phyloP scores from a whole-genome alignment of 192 early-diverging fungal genomes.

The Lobosporangium transversale region DNA sequence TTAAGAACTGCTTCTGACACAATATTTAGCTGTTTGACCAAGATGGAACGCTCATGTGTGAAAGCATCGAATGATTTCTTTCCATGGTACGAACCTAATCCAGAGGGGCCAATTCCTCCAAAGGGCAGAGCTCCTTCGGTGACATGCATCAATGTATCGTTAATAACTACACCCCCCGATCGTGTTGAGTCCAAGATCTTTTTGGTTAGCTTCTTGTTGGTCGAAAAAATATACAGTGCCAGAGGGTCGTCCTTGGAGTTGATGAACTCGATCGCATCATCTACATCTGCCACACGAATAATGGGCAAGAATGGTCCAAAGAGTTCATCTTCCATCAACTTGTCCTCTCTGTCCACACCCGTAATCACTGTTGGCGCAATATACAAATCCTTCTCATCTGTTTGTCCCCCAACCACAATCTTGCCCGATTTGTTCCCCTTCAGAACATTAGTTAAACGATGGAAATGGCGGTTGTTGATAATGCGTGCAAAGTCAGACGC shows the following conservation, averaged over 20 bases:
- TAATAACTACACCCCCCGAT: constrained; percentile 82
- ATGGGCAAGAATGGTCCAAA: constrained; percentile 94
- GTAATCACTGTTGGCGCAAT: constrained; percentile 86
- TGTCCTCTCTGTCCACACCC: constrained; percentile 70
- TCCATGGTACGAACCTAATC: constrained; percentile 89
- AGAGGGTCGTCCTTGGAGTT: constrained; percentile 81
- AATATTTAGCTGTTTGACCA: constrained; percentile 59
- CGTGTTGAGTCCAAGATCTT: constrained; percentile 75
- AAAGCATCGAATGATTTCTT: constrained; percentile 81
- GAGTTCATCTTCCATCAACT: constrained; percentile 88
- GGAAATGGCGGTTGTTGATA: constrained; percentile 74
- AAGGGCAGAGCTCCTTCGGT: constrained; percentile 74
- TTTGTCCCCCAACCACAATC: constrained; percentile 69
- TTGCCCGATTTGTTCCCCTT: constrained; percentile 58
- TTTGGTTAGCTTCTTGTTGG: constrained; percentile 60
- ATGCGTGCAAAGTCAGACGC: constrained; percentile 75
- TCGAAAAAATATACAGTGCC: constrained; percentile 81
- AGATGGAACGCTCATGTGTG: constrained; percentile 77
- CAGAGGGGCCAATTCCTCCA: constrained; percentile 87
- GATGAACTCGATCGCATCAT: constrained; percentile 75
- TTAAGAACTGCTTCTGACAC: constrained; percentile 16
- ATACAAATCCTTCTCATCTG: constrained; percentile 71
- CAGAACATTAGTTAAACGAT: constrained; percentile 70
- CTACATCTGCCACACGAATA: constrained; percentile 71
- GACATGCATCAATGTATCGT: constrained; percentile 84